Conservation (phyloP, 768 basidiomycete genomes). For the Psilocybe cyanescens region DNA sequence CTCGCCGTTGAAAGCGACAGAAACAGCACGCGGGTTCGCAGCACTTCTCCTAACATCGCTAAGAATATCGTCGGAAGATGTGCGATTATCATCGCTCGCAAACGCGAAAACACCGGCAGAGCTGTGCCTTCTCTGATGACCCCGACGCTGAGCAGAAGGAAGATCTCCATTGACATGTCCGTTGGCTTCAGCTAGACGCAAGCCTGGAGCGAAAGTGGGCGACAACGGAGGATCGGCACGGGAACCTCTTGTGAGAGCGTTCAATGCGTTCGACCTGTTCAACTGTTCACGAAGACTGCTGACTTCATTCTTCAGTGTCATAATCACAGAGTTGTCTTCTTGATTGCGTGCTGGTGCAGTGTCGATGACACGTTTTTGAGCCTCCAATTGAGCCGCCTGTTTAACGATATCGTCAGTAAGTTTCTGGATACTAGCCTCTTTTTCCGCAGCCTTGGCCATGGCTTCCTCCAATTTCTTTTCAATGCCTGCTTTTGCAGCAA, state of each 20-base stretch:
- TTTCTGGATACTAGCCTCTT: slow-evolving; percentile 82
- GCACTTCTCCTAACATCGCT: slow-evolving; percentile 73
- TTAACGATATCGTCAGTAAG: slow-evolving; percentile 77
- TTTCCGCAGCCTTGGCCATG: slow-evolving; percentile 71
- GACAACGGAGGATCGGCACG: slow-evolving; percentile 76
- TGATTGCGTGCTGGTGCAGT: slow-evolving; percentile 63
- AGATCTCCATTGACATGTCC: slow-evolving; percentile 42
- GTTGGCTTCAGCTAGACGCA: slow-evolving; percentile 59
- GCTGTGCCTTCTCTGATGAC: slow-evolving; percentile 85
- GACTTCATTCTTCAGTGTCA: slow-evolving; percentile 91
- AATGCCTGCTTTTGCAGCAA: slow-evolving; percentile 75
- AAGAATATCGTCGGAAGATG: slow-evolving; percentile 80
- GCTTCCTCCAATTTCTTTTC: slow-evolving; percentile 85
- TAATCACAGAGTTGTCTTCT: slow-evolving; percentile 87
- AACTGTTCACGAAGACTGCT: slow-evolving; percentile 92
- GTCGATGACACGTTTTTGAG: slow-evolving; percentile 74
- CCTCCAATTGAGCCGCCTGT: slow-evolving; percentile 78
- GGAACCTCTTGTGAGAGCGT: slow-evolving; percentile 76
- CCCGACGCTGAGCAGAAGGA: slow-evolving; percentile 38
- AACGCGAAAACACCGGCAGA: slow-evolving; percentile 79
- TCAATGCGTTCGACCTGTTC: slow-evolving; percentile 93
- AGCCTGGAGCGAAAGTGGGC: slow-evolving; percentile 83
- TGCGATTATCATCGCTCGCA: slow-evolving; percentile 63
- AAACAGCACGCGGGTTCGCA: slow-evolving; percentile 82
- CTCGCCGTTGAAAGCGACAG: slow-evolving; percentile 86